Evolutionary conservation across 1,284 basidiomycete genomes (phyloP).

Genomic region (Cryptococcus deneoformans): DNA sequence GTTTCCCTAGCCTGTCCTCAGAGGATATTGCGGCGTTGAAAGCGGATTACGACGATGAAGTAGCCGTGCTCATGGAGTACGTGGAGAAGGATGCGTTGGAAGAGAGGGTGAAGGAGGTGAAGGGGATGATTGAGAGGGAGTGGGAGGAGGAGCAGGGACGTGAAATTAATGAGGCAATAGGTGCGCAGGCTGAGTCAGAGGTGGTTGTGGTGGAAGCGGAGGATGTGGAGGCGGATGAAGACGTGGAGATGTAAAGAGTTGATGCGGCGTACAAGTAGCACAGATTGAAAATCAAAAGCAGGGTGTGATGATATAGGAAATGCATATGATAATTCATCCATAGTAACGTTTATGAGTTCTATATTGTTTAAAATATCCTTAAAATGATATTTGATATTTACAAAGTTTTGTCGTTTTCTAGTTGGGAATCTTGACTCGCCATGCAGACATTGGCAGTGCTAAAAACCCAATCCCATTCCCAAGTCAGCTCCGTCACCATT

Average conservation of each 20-base stretch:
- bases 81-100: slow-evolving; percentile 31
- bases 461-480: slow-evolving; percentile 5
- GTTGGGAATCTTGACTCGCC: slow-evolving; percentile 45
- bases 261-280: too few relatives aligned
- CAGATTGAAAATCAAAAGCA: too few relatives aligned
- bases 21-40: slow-evolving; percentile 39
- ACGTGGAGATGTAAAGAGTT: slow-evolving; percentile 7
- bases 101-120: slow-evolving; percentile 30
- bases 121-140: slow-evolving; percentile 33
- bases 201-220: too few relatives aligned
- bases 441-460: slow-evolving; percentile 46
- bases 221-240: slow-evolving; percentile 1
- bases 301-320: too few relatives aligned
- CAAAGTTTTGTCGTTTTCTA: too few relatives aligned
- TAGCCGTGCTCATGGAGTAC: slow-evolving; percentile 29
- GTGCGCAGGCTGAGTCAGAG: neutral
- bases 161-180: slow-evolving; percentile 6
- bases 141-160: slow-evolving; percentile 4
- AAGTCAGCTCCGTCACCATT: neutral
- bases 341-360: too few relatives aligned
- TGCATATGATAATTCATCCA: too few relatives aligned
- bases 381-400: too few relatives aligned
- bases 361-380: too few relatives aligned
- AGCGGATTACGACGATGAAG: slow-evolving; percentile 40
- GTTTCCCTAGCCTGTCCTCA: slow-evolving; percentile 34